A percentile compares a stretch with the other conserved stretches of the same genome.
These are phyloP conservation scores for Cinchona pubescens DNA, from an alignment of 257 asterid species.

Conservation along the genomic window DNA sequence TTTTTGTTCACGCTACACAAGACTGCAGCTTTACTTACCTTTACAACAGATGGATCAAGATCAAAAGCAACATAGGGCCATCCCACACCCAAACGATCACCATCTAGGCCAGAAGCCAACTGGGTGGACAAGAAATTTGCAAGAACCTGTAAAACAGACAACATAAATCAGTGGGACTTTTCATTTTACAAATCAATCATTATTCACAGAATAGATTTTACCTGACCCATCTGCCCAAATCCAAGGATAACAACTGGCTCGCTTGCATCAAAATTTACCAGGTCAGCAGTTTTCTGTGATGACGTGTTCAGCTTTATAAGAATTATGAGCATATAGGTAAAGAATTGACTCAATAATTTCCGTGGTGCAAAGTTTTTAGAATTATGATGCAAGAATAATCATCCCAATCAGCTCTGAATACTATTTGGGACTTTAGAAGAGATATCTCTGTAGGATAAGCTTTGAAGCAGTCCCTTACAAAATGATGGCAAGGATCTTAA, in stretches of 20 bases:
- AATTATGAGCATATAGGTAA: conserved; percentile 9
- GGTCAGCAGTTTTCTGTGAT: conserved; percentile 59
- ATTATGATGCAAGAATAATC: background rate
- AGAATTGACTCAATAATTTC: background rate
- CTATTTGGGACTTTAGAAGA: background rate
- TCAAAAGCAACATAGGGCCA: conserved; percentile 91
- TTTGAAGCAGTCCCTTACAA: background rate
- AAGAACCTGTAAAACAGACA: conserved; percentile 56
- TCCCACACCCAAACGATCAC: conserved; percentile 52
- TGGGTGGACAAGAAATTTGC: conserved; percentile 92
- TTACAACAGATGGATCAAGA: conserved; percentile 86
- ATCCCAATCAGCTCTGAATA: background rate
- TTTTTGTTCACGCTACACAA: conserved; percentile 6
- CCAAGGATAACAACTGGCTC: conserved; percentile 97
- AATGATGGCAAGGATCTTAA: background rate
- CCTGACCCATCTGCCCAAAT: conserved; percentile 98
- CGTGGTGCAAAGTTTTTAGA: background rate
- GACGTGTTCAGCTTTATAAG: conserved; percentile 24
- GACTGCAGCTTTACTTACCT: conserved; percentile 46
- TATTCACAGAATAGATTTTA: conserved; percentile 24
- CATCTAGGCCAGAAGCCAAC: conserved; percentile 67
- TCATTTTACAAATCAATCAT: background rate
- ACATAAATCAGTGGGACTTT: conserved; percentile 21
- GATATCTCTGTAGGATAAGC: background rate
- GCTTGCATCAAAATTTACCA: conserved; percentile 61